phyloP scores from a whole-genome alignment of 108 stramenopile species.

The Pseudonitzschia pungens region DNA sequence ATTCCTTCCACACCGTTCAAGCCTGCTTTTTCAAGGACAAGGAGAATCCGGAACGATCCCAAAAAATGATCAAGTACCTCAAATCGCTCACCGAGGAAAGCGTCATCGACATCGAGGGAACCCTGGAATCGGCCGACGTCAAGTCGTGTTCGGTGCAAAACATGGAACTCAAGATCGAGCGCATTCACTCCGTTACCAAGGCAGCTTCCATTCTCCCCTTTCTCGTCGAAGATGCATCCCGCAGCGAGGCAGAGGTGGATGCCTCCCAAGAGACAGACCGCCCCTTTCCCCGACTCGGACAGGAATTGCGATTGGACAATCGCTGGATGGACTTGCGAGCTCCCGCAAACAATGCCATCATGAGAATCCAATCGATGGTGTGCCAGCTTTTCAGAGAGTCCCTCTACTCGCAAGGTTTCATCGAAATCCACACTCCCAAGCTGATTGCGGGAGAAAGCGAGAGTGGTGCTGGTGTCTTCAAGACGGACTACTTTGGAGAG shows the following conservation, averaged over 20 bases:
- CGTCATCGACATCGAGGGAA: conserved; percentile 91
- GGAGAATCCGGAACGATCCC: conserved; percentile 75
- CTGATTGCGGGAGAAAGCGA: conserved; percentile 95
- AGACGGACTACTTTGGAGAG: conserved; percentile 95
- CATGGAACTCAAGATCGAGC: conserved; percentile 81
- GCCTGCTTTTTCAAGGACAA: conserved; percentile 95
- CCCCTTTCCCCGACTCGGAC: conserved; percentile 92
- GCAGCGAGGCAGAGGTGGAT: conserved; percentile 90
- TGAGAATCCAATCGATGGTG: conserved; percentile 88
- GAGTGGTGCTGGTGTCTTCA: conserved; percentile 95
- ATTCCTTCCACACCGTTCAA: conserved; percentile 92
- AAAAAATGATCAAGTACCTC: conserved; percentile 90
- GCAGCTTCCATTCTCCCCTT: conserved; percentile 89
- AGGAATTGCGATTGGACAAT: conserved; percentile 89
- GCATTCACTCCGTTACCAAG: conserved; percentile 86
- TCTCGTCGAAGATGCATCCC: conserved; percentile 92
- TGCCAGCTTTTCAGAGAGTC: conserved; percentile 92
- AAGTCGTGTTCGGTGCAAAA: conserved; percentile 70
- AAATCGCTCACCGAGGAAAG: conserved; percentile 89
- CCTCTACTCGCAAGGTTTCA: conserved; percentile 88
- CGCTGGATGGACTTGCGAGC: conserved; percentile 95
- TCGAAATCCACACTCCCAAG: conserved; percentile 96
- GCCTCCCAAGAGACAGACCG: conserved; percentile 89
- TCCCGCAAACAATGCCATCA: conserved; percentile 96
- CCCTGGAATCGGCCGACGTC: conserved; percentile 74